These are phyloP conservation scores for Trametes maxima DNA, from an alignment of 768 basidiomycete genomes.

Conservation along the genomic window DNA sequence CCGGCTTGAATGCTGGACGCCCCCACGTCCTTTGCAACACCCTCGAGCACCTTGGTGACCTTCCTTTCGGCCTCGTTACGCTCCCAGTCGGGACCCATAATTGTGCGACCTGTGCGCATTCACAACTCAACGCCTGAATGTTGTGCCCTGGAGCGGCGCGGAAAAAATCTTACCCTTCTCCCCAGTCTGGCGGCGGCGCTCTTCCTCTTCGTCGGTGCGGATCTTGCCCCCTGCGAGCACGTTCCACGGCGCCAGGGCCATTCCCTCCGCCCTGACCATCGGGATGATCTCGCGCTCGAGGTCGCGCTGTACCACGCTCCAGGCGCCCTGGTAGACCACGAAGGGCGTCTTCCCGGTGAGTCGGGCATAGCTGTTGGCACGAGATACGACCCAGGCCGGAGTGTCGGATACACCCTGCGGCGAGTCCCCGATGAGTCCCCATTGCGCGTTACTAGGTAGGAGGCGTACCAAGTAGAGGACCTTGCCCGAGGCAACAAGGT, in stretches of 20 bases:
- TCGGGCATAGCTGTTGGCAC: conserved; percentile 41
- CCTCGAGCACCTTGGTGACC: conserved; percentile 39
- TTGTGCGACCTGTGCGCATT: conserved; percentile 32
- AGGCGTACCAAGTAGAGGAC: conserved; percentile 36
- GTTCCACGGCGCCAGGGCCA: conserved; percentile 29
- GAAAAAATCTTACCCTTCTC: conserved; percentile 35
- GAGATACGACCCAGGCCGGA: conserved; percentile 38
- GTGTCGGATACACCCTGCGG: conserved; percentile 29
- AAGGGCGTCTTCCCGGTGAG: conserved; percentile 42
- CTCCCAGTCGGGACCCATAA: conserved; percentile 34
- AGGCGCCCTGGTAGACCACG: conserved; percentile 41
- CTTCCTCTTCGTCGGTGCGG: background rate
- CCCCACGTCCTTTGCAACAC: conserved; percentile 43
- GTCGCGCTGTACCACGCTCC: conserved; percentile 35
- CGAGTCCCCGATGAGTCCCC: too few species aligned
- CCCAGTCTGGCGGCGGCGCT: background rate
- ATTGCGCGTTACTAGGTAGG: background rate
- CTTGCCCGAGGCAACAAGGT: conserved; percentile 52
- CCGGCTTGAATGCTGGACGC: conserved; percentile 26
- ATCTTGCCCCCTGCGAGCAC: background rate
- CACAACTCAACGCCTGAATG: background rate
- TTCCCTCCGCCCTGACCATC: conserved; percentile 25
- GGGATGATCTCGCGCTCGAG: conserved; percentile 46
- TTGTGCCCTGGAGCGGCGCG: conserved; percentile 29
- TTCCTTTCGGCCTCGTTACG: conserved; percentile 38